Percentiles rank a stretch among this genome's conserved stretches.
phyloP scores from a whole-genome alignment of 257 asterid species.

The Knoxia roxburghii region DNA sequence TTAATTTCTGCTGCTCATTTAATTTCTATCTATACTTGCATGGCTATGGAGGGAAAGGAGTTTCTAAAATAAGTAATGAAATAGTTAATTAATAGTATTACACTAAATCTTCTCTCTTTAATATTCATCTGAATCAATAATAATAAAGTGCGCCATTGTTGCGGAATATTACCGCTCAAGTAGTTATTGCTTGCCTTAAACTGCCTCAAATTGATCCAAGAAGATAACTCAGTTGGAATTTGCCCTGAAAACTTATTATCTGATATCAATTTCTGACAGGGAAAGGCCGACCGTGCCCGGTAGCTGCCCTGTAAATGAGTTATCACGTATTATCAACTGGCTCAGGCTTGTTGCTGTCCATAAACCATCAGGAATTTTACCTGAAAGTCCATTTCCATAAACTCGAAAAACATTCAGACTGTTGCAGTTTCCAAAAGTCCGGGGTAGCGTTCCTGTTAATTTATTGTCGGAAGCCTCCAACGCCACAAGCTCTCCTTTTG shows the following conservation, averaged over 20 bases:
- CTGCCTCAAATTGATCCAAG: slow-evolving; percentile 39
- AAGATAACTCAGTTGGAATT: slow-evolving; percentile 51
- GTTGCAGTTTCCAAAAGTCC: slow-evolving; percentile 52
- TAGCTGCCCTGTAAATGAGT: slow-evolving; percentile 59
- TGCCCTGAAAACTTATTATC: slow-evolving; percentile 62
- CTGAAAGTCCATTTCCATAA: slow-evolving; percentile 45
- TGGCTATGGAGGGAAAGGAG: too few species aligned
- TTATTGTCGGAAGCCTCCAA: slow-evolving; percentile 44
- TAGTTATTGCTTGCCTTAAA: slow-evolving; percentile 60
- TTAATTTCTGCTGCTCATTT: too few species aligned
- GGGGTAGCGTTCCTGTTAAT: slow-evolving; percentile 59
- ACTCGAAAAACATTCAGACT: slow-evolving; percentile 30
- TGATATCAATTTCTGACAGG: slow-evolving; percentile 39
- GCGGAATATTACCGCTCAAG: slow-evolving; percentile 51
- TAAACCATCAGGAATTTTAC: slow-evolving; percentile 54
- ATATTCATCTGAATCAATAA: too few species aligned
- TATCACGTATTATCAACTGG: slow-evolving; percentile 34
- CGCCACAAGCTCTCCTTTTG: slow-evolving; percentile 37
- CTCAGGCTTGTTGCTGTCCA: slow-evolving; percentile 43
- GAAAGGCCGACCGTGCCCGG: slow-evolving; percentile 36
- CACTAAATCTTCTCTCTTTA: too few species aligned
- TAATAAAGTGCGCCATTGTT: slow-evolving; percentile 31
- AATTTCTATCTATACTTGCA: too few species aligned
- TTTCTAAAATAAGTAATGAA: too few species aligned
- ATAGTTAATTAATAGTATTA: too few species aligned